phyloP scores from a whole-genome alignment of 768 basidiomycete genomes.

The Lactarius vividus region DNA sequence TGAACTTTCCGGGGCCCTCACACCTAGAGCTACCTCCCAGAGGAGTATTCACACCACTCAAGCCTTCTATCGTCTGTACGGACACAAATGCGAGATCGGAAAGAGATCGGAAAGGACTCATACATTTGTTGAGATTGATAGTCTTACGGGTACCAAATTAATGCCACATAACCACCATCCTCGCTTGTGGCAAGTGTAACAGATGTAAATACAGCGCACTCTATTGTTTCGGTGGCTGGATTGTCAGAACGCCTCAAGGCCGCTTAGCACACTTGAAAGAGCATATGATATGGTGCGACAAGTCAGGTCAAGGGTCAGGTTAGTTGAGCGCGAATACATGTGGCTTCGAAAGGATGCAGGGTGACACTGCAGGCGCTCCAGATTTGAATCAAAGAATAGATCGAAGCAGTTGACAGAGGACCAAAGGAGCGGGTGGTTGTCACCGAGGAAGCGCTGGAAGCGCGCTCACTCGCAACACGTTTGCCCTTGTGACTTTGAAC shows the following conservation, averaged over 20 bases:
- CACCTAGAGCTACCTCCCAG: background rate
- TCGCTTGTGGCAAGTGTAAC: background rate
- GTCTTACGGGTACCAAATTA: background rate
- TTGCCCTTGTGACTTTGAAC: slow-evolving; percentile 15
- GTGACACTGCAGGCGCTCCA: background rate
- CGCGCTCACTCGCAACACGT: background rate
- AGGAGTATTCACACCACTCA: slow-evolving; percentile 6
- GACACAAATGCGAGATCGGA: slow-evolving; percentile 18
- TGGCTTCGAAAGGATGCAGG: slow-evolving; percentile 17
- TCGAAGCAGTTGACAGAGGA: slow-evolving; percentile 2
- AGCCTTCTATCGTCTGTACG: slow-evolving; percentile 3
- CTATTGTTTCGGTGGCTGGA: background rate
- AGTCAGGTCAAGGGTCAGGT: slow-evolving; percentile 6
- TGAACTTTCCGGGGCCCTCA: background rate
- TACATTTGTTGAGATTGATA: slow-evolving; percentile 6
- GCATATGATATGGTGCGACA: slow-evolving; percentile 24
- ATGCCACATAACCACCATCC: slow-evolving; percentile 7
- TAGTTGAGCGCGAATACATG: slow-evolving; percentile 2
- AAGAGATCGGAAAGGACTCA: slow-evolving; percentile 21
- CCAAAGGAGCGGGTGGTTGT: slow-evolving; percentile 1
- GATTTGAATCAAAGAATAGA: slow-evolving; percentile 12
- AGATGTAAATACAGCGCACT: background rate
- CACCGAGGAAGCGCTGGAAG: slow-evolving; percentile 19
- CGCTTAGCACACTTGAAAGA: background rate
- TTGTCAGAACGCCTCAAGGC: slow-evolving; percentile 7